Evolutionary conservation across 345 rosid genomes (phyloP).

Genomic region (Hibiscus trionum): DNA sequence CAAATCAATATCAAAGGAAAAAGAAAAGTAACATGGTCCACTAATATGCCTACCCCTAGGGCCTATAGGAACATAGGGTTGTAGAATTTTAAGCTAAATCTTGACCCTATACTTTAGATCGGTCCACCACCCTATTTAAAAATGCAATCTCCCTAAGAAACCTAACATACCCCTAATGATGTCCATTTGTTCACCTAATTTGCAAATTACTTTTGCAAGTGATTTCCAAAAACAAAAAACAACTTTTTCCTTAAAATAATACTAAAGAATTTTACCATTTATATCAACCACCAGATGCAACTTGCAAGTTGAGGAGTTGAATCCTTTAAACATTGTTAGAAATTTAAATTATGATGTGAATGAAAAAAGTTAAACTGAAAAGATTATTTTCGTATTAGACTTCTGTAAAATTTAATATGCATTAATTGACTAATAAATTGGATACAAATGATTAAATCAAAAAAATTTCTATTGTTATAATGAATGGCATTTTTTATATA

Average conservation of each 20-base stretch:
- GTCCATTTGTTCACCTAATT: not conserved
- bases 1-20: not conserved
- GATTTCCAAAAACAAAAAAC: not conserved
- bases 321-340: too few species aligned
- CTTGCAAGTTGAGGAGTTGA: too few species aligned
- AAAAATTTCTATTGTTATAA: not conserved
- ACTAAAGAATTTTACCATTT: not conserved
- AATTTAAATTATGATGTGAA: too few species aligned
- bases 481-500: not conserved
- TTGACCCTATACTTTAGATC: not conserved
- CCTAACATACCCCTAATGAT: slow-evolving; percentile 4
- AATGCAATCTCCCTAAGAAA: not conserved
- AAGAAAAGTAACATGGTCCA: not conserved
- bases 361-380: too few species aligned
- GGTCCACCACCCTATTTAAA: not conserved
- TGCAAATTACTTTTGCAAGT: not conserved
- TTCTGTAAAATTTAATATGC: too few species aligned
- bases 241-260: not conserved
- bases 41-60: slow-evolving; percentile 2
- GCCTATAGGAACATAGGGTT: not conserved
- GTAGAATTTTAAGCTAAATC: not conserved
- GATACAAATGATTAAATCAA: too few species aligned
- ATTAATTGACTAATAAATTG: too few species aligned
- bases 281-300: too few species aligned
- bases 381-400: too few species aligned